These are phyloP conservation scores for Russula compacta DNA, from an alignment of 768 basidiomycete genomes.

Conservation along the genomic window DNA sequence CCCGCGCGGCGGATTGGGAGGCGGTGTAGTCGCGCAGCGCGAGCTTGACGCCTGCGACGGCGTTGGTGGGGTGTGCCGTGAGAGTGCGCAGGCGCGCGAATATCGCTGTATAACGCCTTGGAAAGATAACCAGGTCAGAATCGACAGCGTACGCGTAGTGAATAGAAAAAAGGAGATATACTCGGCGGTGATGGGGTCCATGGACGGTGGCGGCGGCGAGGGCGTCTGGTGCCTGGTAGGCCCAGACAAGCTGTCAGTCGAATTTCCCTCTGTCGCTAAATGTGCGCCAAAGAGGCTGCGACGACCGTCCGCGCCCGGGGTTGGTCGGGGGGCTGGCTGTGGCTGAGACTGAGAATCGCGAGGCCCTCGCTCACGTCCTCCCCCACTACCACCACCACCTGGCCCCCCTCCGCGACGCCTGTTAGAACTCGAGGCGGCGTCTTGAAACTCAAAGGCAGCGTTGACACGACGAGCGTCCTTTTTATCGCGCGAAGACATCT, in stretches of 20 bases:
- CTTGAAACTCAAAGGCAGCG: slow-evolving; percentile 59
- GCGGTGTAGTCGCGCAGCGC: slow-evolving; percentile 70
- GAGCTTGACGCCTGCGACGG: slow-evolving; percentile 55
- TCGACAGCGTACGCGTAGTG: background rate
- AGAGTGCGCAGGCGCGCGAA: slow-evolving; percentile 51
- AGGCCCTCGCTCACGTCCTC: slow-evolving; percentile 45
- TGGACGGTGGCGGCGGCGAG: slow-evolving; percentile 32
- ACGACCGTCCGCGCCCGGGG: slow-evolving; percentile 34
- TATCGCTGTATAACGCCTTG: slow-evolving; percentile 60
- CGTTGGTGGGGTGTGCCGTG: slow-evolving; percentile 47
- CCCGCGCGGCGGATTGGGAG: slow-evolving; percentile 71
- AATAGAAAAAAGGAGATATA: slow-evolving; percentile 28
- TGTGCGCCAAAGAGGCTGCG: slow-evolving; percentile 55
- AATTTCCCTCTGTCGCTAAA: slow-evolving; percentile 36
- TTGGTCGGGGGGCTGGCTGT: slow-evolving; percentile 22
- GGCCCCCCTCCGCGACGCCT: slow-evolving; percentile 31
- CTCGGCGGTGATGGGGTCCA: slow-evolving; percentile 49
- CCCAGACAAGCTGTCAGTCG: slow-evolving; percentile 6
- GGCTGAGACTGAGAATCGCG: slow-evolving; percentile 27
- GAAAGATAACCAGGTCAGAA: background rate
- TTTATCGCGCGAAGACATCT: slow-evolving; percentile 61
- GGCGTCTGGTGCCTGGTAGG: slow-evolving; percentile 27
- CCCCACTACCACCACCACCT: slow-evolving; percentile 37
- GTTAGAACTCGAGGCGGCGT: slow-evolving; percentile 32
- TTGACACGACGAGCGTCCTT: slow-evolving; percentile 61